These are phyloP conservation scores for Dissophora globulifera DNA, from an alignment of 192 early-diverging fungal genomes.

Conservation along the genomic window DNA sequence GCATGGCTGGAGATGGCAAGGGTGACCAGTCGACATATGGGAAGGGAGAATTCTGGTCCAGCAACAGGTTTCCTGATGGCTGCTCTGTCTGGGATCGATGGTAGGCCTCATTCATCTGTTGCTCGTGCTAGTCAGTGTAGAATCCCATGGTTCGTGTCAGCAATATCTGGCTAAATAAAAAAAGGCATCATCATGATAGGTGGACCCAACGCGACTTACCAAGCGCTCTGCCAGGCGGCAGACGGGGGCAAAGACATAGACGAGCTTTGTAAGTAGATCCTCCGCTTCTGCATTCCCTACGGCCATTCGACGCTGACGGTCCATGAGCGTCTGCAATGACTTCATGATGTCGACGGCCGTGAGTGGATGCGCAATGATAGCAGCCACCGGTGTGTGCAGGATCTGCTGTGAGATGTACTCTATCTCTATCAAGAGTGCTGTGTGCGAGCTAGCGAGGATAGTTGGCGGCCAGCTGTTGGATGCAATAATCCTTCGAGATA, in stretches of 20 bases:
- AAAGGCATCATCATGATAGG: neutral
- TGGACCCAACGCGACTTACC: slow-evolving; percentile 45
- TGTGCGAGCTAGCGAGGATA: slow-evolving; percentile 65
- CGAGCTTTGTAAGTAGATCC: slow-evolving; percentile 67
- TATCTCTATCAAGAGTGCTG: slow-evolving; percentile 60
- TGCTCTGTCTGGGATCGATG: slow-evolving; percentile 15
- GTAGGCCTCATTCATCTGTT: slow-evolving; percentile 32
- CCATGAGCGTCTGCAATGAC: slow-evolving; percentile 66
- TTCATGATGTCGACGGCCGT: slow-evolving; percentile 73
- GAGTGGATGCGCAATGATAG: slow-evolving; percentile 35
- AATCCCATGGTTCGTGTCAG: too few relatives aligned
- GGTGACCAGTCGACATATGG: slow-evolving; percentile 44
- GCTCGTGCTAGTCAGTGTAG: slow-evolving; percentile 35
- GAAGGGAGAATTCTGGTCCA: slow-evolving; percentile 6
- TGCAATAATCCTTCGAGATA: slow-evolving; percentile 56
- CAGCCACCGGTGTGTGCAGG: slow-evolving; percentile 60
- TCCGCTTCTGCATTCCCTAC: slow-evolving; percentile 70
- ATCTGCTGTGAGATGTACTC: slow-evolving; percentile 65
- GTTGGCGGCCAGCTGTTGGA: slow-evolving; percentile 77
- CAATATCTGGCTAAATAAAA: too few relatives aligned
- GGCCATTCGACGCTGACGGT: slow-evolving; percentile 64
- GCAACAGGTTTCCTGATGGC: slow-evolving; percentile 30
- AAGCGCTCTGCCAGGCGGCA: slow-evolving; percentile 68
- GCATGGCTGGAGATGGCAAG: slow-evolving; percentile 42
- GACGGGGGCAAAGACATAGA: slow-evolving; percentile 70